Evolutionary conservation across 108 stramenopile species (phyloP).

Genomic region (Nannochloropsis granulata): DNA sequence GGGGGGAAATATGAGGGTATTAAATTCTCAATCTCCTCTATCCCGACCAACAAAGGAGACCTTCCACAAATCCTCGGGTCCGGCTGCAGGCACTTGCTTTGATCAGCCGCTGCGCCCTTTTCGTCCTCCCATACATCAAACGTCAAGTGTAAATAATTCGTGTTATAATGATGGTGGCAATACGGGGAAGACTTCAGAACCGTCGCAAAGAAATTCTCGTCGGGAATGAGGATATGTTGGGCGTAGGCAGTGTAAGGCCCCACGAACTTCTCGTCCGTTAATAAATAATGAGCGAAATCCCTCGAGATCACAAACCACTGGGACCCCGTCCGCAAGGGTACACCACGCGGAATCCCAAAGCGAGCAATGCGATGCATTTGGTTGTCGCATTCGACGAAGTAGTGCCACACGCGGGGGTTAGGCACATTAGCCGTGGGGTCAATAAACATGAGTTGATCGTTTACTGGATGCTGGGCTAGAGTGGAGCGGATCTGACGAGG

Average conservation of each 20-base stretch:
- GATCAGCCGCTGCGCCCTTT: constrained; percentile 41
- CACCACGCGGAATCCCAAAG: constrained; percentile 46
- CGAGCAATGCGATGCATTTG: constrained; percentile 72
- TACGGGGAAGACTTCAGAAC: constrained; percentile 65
- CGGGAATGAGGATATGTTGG: constrained; percentile 72
- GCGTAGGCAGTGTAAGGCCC: constrained; percentile 56
- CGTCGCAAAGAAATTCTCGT: constrained; percentile 87
- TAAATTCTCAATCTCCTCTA: background rate
- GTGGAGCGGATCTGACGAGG: constrained; percentile 64
- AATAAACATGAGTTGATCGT: constrained; percentile 67
- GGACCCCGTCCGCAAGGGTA: constrained; percentile 51
- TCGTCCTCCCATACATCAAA: constrained; percentile 85
- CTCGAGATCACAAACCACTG: constrained; percentile 84
- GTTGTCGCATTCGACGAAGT: constrained; percentile 91
- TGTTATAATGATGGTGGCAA: constrained; percentile 66
- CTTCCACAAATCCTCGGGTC: constrained; percentile 71
- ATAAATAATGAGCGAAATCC: constrained; percentile 69
- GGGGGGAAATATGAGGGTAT: background rate
- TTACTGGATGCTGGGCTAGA: constrained; percentile 55
- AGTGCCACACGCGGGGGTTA: constrained; percentile 51
- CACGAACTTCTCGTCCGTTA: constrained; percentile 45
- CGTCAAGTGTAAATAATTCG: constrained; percentile 71
- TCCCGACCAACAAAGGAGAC: constrained; percentile 39
- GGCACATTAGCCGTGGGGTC: constrained; percentile 43
- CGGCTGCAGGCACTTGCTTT: constrained; percentile 65